phyloP scores from a whole-genome alignment of 2,329 filamentous ascomycete genomes.

The Penicillium fuscoglaucum region DNA sequence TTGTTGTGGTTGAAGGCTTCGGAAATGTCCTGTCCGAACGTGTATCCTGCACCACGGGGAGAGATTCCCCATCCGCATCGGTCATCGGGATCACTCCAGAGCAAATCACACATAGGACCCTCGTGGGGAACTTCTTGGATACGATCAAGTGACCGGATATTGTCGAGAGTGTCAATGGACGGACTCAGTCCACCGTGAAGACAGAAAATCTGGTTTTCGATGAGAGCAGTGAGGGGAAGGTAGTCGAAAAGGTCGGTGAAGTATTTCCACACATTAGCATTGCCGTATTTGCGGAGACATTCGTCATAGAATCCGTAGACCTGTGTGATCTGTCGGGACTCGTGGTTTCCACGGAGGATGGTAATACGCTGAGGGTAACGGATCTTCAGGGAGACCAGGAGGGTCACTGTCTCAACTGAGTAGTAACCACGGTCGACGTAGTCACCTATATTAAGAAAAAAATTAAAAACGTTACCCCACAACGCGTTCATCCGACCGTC shows the following conservation, averaged over 20 bases:
- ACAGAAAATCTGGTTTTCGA: conserved; percentile 99
- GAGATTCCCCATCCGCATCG: conserved; percentile 95
- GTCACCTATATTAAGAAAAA: conserved; percentile 63
- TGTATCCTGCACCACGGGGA: conserved; percentile 90
- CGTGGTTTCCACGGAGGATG: conserved; percentile 97
- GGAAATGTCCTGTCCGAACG: conserved; percentile 94
- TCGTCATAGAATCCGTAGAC: conserved; percentile 99
- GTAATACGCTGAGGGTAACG: conserved; percentile 97
- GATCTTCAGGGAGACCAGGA: conserved; percentile 95
- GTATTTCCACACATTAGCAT: conserved; percentile 98
- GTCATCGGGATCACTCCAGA: conserved; percentile 98
- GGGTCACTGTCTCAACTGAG: conserved; percentile 95
- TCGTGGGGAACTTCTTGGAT: conserved; percentile 99
- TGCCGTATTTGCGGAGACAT: conserved; percentile 97
- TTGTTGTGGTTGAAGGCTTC: conserved; percentile 99
- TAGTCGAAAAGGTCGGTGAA: conserved; percentile 99
- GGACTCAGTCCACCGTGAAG: conserved; percentile 94
- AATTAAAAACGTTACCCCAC: conserved; percentile 13
- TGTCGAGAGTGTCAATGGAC: conserved; percentile 93
- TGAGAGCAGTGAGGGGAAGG: conserved; percentile 91
- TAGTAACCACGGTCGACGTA: conserved; percentile 99
- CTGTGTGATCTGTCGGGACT: conserved; percentile 97
- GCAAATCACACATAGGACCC: conserved; percentile 94
- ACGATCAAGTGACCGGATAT: conserved; percentile 90
- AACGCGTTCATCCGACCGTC: conserved; percentile 13